Base-by-base conservation (phyloP, 371 early-diverging fungal species). In the Saksenaea vasiformis region DNA sequence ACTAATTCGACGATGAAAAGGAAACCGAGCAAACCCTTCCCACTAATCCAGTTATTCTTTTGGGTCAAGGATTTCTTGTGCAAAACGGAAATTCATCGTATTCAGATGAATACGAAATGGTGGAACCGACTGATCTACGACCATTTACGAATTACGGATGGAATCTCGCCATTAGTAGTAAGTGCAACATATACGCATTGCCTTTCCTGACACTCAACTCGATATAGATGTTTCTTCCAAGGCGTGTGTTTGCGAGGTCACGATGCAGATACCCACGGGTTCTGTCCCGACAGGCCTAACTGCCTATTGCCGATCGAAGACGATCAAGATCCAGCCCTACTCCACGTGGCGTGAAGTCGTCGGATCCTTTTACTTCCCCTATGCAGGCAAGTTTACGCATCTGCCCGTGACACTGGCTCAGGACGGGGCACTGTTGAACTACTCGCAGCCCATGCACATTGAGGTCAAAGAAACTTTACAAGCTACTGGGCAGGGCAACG, bases 341-440 rank as follows among this genome's bases (percentile, higher is more conserved):
- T 71, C 76, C 5, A 79, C 79, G 11, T 76, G 78, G 79, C 72
- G 68, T 27, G 61, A 73, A 31, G 70, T 77, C 0, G 61, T 68
- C 7, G 74, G 79, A 11, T 67, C 64, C 1, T 87, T 87, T 47
- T 87, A 87, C 51, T 87, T 87, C 66, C 86, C 86, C 8, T 54
- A 60, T 19, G 65, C 62, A 19, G 87, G 87, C 0, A 62, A 74
- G 3, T 85, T 68, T 41, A 56, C 64, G 1, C 75, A 82, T 43
- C 71, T 76, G 10, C 76, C 87, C n/a, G 72, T 81, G 0, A 78
- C 83, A 7, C 66, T 76, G 43, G 38, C 70, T 13, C 72, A 74
- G 11, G 65, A 55, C 37, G 67, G 64, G 0, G 22, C 56, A 1
- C 37, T 66, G 17, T 17, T 63, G 31, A 67, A 65, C 27, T 62